Evolutionary conservation across 108 stramenopile species (phyloP).

Genomic region (Skeletonema menzelii): DNA sequence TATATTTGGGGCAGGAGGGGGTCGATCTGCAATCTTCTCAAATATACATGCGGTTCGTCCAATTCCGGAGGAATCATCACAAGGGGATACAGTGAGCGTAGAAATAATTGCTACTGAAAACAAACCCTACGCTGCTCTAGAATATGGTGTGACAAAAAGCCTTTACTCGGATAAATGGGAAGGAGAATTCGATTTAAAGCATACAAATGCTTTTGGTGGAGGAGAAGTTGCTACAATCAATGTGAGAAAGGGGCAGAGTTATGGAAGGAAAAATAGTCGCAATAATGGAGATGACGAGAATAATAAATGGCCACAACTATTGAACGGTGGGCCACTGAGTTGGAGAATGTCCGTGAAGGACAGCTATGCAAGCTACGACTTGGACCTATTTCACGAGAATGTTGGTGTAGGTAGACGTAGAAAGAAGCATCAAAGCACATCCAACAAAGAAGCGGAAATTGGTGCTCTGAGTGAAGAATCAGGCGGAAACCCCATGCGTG

Average conservation of each 20-base stretch:
- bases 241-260: slow-evolving; percentile 69
- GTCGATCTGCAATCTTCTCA: slow-evolving; percentile 39
- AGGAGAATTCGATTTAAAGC: slow-evolving; percentile 47
- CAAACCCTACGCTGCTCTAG: slow-evolving; percentile 66
- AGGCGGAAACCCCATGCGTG: slow-evolving; percentile 4
- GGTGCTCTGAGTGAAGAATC: background rate
- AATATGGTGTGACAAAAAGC: slow-evolving; percentile 82
- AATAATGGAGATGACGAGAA: background rate
- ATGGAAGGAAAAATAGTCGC: slow-evolving; percentile 42
- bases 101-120: slow-evolving; percentile 77
- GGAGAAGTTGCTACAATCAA: slow-evolving; percentile 67
- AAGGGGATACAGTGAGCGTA: slow-evolving; percentile 63
- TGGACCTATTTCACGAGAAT: slow-evolving; percentile 74
- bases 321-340: slow-evolving; percentile 25
- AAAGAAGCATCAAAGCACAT: background rate
- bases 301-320: slow-evolving; percentile 17
- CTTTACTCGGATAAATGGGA: slow-evolving; percentile 79
- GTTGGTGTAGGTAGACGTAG: slow-evolving; percentile 45
- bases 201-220: slow-evolving; percentile 70
- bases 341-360: slow-evolving; percentile 46
- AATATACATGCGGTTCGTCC: slow-evolving; percentile 43
- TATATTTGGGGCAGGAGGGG: slow-evolving; percentile 43
- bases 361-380: slow-evolving; percentile 71
- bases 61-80: slow-evolving; percentile 11
- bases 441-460: background rate